Evolutionary conservation across 805 yeast species (phyloP), one percentile per base, ranked within the genome.

Genomic region (Hemisphaericaspora nanyangensis): DNA sequence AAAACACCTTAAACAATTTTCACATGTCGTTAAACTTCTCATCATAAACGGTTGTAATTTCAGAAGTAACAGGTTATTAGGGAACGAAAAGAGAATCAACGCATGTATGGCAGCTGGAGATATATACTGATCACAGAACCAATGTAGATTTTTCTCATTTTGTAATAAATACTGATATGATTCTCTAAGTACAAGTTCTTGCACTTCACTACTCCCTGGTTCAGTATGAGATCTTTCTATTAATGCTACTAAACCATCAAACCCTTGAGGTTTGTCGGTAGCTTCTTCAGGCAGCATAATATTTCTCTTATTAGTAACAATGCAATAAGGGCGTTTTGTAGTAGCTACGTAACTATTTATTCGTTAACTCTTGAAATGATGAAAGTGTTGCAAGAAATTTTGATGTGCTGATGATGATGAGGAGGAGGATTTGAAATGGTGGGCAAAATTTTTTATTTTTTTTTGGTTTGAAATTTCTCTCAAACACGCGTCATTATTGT

Each of bases 51-150:
- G 63, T 35, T 69, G 66, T 38, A 72, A 57, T 69, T 77, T 70
- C 5, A 50, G 50, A 13, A 73, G 62, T 1, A 73, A 70, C n/a
- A 64, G 70, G 28, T 64, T 64, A 18, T 68, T 74, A 3, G 70
- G 69, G 49, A 82, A 80, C 3, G 89, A 80, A 52, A 81, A 80
- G 42, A 80, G 60, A 12, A 83, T 74, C 38, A 82, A 56, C 7
- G 74, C 61, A 51, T 80, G 80, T 11, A 72, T 66, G 7, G 82
- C 65, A 16, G 78, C 65, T 2, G 77, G 73, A 30, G 61, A 63
- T 43, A 74, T 61, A 22, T 56, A 55, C 7, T 63, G 62, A 49
- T 79, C 75, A 56, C 89, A 82, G 54, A 80, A 83, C 49, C 76
- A 58, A 46, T 82, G 85, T n/a, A 47, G 50, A 5, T 48, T 49